Percentiles rank a stretch among this genome's conserved stretches.
phyloP scores from a whole-genome alignment of 1,284 basidiomycete genomes.

The Rhodotorula sp. region DNA sequence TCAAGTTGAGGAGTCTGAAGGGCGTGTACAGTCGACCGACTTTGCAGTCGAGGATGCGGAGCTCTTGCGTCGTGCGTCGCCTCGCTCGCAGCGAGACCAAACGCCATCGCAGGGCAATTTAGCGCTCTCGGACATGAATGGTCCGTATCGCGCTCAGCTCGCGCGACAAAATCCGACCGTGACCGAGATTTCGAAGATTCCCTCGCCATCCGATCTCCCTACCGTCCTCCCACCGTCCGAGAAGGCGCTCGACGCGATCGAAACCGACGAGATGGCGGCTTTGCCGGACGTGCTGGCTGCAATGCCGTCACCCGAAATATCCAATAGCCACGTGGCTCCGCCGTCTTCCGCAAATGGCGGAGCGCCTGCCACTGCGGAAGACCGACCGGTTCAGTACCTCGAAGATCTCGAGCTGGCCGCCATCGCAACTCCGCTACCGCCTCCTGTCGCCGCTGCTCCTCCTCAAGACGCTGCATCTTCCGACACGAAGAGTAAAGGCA shows the following conservation, averaged over 20 bases:
- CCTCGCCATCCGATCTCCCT: constrained; percentile 1
- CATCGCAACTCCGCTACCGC: background rate
- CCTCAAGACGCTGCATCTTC: background rate
- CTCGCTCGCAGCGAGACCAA: background rate
- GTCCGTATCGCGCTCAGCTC: no score
- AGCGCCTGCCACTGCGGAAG: background rate
- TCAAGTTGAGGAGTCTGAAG: background rate
- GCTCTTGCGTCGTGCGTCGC: background rate
- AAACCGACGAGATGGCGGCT: background rate
- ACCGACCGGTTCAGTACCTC: background rate
- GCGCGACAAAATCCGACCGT: background rate
- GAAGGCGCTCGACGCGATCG: constrained; percentile 9
- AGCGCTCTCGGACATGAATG: no score
- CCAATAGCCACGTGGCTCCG: background rate
- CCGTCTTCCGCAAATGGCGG: no score
- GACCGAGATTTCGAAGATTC: background rate
- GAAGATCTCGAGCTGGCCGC: background rate
- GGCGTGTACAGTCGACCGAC: background rate
- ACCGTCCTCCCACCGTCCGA: background rate
- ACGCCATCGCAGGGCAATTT: background rate
- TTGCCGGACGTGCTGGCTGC: background rate
- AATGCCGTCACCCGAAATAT: background rate
- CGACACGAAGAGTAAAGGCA: background rate
- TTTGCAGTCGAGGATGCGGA: background rate
- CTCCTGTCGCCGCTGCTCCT: background rate